Percentiles rank a stretch among this genome's conserved stretches.
Conservation (phyloP, 78 protist species). For the Bigelowiella natans region DNA sequence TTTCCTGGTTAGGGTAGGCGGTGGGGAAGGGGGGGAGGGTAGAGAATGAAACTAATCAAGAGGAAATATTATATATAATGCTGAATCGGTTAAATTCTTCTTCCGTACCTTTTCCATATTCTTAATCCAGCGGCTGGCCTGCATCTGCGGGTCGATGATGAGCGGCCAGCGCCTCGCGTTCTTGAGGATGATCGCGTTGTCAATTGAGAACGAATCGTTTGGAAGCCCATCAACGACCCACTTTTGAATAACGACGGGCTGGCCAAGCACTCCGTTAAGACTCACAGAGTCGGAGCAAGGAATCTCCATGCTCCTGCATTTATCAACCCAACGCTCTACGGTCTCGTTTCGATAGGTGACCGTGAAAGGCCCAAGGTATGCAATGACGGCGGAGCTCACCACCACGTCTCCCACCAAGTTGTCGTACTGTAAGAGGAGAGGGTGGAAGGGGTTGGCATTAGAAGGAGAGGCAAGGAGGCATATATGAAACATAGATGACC, state of each 20-base stretch:
- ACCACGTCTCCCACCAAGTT: conserved; percentile 37
- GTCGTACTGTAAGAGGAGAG: conserved; percentile 36
- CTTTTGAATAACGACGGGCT: background rate
- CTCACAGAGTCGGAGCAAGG: no score
- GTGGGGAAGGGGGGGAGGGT: no score
- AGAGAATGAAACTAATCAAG: no score
- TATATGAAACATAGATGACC: no score
- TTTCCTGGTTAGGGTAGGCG: no score
- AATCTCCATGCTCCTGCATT: no score
- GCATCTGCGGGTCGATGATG: conserved; percentile 72
- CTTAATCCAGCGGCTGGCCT: conserved; percentile 71
- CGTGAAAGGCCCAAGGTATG: conserved; percentile 76
- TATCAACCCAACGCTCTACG: conserved; percentile 3
- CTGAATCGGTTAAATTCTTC: no score
- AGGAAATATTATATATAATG: no score
- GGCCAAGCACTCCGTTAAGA: background rate
- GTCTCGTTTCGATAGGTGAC: conserved; percentile 30
- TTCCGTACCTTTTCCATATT: conserved; percentile 24
- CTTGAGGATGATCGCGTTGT: conserved; percentile 52
- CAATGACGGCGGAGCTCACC: conserved; percentile 48
- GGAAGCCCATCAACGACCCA: background rate
- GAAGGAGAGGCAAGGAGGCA: no score
- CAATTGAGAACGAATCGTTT: conserved; percentile 16
- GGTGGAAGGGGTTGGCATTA: background rate
- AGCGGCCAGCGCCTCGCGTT: conserved; percentile 58